Percentiles rank a stretch among this genome's conserved stretches.
Conservation (phyloP, 2,329 filamentous ascomycete genomes). For the Verticillium dahliae region DNA sequence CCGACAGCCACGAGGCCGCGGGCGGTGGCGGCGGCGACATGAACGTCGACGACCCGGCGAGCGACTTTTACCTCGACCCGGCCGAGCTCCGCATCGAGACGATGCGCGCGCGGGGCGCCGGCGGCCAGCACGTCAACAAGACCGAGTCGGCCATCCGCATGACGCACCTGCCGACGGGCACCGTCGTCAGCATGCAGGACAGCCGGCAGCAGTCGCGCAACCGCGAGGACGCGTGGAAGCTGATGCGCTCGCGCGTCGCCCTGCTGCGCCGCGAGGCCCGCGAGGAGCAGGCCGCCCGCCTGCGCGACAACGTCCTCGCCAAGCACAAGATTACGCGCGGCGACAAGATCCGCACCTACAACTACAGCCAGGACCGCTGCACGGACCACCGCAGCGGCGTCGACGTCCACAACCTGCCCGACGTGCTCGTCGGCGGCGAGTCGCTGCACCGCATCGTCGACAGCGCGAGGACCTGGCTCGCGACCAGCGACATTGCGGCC, state of each 20-base stretch:
- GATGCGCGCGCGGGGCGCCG: conserved; percentile 87
- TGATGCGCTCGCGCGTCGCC: conserved; percentile 77
- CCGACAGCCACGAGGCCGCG: conserved; percentile 34
- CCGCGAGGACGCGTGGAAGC: conserved; percentile 76
- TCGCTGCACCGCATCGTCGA: conserved; percentile 70
- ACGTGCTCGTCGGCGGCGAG: conserved; percentile 69
- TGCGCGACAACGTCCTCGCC: conserved; percentile 74
- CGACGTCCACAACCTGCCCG: conserved; percentile 72
- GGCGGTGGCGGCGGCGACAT: conserved; percentile 32
- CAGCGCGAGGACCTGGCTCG: conserved; percentile 70
- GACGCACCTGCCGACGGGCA: conserved; percentile 83
- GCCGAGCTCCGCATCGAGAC: conserved; percentile 79
- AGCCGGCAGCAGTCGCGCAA: conserved; percentile 86
- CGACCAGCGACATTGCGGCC: conserved; percentile 65
- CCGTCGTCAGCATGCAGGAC: conserved; percentile 87
- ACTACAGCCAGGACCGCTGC: conserved; percentile 67
- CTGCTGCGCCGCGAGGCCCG: conserved; percentile 73
- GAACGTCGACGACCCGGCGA: conserved; percentile 75
- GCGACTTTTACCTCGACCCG: conserved; percentile 84
- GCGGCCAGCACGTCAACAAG: conserved; percentile 97
- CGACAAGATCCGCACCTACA: conserved; percentile 93
- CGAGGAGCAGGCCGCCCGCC: conserved; percentile 68
- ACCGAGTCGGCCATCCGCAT: conserved; percentile 93
- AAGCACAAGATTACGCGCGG: conserved; percentile 78
- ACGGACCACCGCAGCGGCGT: conserved; percentile 81